These are phyloP conservation scores for Spinacia oleracea DNA, from an alignment of 179 eudicot genomes.

Conservation along the genomic window DNA sequence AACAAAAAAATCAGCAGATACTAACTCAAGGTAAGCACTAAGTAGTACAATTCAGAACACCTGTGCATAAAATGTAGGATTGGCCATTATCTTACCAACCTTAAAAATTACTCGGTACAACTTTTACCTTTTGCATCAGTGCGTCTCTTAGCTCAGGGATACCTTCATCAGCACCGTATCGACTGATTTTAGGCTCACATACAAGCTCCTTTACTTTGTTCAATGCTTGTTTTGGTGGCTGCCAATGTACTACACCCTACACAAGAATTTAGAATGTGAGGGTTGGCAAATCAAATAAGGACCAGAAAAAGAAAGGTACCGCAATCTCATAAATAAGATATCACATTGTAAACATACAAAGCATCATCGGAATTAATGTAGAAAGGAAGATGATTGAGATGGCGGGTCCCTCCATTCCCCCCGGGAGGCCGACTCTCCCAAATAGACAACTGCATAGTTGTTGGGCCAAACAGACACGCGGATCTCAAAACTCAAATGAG, in stretches of 20 bases:
- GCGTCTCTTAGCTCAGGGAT: slow-evolving; percentile 89
- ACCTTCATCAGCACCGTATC: slow-evolving; percentile 97
- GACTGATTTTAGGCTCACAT: slow-evolving; percentile 81
- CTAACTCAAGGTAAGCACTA: not conserved
- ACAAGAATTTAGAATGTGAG: slow-evolving; percentile 18
- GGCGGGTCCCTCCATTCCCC: not conserved
- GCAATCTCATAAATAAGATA: not conserved
- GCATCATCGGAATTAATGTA: not conserved
- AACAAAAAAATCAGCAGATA: not conserved
- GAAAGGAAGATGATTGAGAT: not conserved
- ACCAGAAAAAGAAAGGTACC: not conserved
- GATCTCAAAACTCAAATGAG: not conserved
- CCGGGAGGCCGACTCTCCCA: not conserved
- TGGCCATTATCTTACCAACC: not conserved
- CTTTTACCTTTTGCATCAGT: slow-evolving; percentile 61
- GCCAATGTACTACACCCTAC: slow-evolving; percentile 97
- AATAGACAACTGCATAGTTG: not conserved
- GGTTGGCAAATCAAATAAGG: not conserved
- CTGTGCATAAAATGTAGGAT: not conserved
- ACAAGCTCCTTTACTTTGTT: slow-evolving; percentile 70
- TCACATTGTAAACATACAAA: not conserved
- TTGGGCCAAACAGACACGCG: not conserved
- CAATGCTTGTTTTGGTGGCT: slow-evolving; percentile 82
- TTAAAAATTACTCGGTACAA: not conserved
- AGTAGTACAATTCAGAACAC: not conserved